Evolutionary conservation across 352 stramenopile species (phyloP), one percentile per base, ranked within the genome.

Genomic region (Pseudoperonospora humuli): DNA sequence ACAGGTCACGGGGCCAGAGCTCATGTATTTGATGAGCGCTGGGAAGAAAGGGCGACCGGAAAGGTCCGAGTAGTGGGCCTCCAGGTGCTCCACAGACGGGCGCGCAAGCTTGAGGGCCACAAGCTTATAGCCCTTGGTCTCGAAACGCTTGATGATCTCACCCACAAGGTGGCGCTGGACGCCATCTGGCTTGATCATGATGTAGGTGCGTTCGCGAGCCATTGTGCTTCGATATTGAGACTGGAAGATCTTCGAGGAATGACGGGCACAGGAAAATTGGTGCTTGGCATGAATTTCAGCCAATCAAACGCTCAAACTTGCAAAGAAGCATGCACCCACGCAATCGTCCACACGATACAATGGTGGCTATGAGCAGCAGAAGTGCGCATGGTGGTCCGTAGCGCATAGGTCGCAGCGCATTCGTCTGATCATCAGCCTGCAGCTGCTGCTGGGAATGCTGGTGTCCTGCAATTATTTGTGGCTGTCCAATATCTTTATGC

Each of bases 111-210:
- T n/a, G n/a, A n/a, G n/a, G n/a, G n/a, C n/a, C n/a, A n/a, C n/a
- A n/a, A 94, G 80, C 69, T 97, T 97, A 85, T 97, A 97, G 54
- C 93, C 93, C 69, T 96, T 95, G 65, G 94, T 95, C 71, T 97
- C 91, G 61, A 98, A 98, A 47, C 93, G 80, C 51, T 67, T 84
- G 68, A 98, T 97, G 42, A 98, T 95, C 53, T 97, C 88, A 48
- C 84, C 84, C 50, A 98, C 81, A 31, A 98, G 70, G 35, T 86
- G 87, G 39, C 93, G 80, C 69, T 97, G 84, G 20, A 98, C 93
- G 49, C 86, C 93, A 64, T 98, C 91, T 6, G 93, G 91, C 79
- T 97, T 97, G 59, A 96, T 80, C 40, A 91, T 91, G 53, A 97
- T 92, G 72, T 97, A 98, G 26, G 90, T 98, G 46, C n/a, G n/a